A percentile compares a stretch with the other conserved stretches of the same genome.
Evolutionary conservation across 441 rosid species (phyloP).

Genomic region (Gossypium trilobum): DNA sequence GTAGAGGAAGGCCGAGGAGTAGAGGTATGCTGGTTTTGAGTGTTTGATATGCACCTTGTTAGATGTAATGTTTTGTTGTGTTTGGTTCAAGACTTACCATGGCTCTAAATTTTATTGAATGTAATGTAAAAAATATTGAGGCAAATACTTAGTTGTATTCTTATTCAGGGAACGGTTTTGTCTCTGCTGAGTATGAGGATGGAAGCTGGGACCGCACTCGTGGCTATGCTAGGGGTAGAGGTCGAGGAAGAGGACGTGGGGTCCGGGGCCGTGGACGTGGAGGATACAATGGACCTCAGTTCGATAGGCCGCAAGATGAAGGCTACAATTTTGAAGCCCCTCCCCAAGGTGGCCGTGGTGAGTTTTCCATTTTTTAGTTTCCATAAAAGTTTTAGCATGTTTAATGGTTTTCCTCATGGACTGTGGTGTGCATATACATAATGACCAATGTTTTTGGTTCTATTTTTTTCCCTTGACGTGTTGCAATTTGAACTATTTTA

Average conservation of each 20-base stretch:
- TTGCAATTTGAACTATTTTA: slow-evolving; percentile 12
- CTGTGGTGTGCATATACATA: slow-evolving; percentile 18
- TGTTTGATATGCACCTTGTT: not conserved
- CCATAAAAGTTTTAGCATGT: not conserved
- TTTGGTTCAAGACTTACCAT: not conserved
- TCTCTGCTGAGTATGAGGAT: slow-evolving; percentile 54
- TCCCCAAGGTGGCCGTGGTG: slow-evolving; percentile 48
- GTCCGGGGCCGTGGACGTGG: slow-evolving; percentile 78
- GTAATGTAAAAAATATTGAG: not conserved
- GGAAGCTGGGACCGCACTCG: slow-evolving; percentile 63
- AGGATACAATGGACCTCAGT: slow-evolving; percentile 49
- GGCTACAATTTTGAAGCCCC: slow-evolving; percentile 45
- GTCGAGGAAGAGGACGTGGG: slow-evolving; percentile 67
- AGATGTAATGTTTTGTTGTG: slow-evolving; percentile 10
- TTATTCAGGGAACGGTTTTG: slow-evolving; percentile 49
- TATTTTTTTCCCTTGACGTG: not conserved
- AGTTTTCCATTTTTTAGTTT: not conserved
- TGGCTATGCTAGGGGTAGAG: slow-evolving; percentile 53
- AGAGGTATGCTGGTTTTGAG: slow-evolving; percentile 42
- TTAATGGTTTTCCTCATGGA: not conserved
- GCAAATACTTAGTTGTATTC: not conserved
- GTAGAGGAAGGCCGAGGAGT: slow-evolving; percentile 61
- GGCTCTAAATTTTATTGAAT: not conserved
- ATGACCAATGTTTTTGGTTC: not conserved
- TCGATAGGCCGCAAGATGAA: slow-evolving; percentile 59